These are phyloP conservation scores for Metschnikowia amazonensis DNA, from an alignment of 805 yeast species.

Conservation along the genomic window DNA sequence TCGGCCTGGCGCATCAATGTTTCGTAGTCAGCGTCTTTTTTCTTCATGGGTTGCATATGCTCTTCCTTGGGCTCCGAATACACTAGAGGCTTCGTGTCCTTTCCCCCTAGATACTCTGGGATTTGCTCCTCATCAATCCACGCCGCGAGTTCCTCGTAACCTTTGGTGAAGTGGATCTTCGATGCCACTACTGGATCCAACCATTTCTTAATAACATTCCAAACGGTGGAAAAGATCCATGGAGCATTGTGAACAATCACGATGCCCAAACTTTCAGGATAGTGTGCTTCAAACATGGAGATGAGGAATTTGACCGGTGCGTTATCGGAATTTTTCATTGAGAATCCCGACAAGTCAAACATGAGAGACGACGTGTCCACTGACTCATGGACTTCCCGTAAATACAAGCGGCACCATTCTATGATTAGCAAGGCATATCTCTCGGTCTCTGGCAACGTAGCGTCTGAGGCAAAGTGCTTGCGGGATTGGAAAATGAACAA, in stretches of 20 bases:
- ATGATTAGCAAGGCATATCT: slow-evolving; percentile 70
- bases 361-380: slow-evolving; percentile 77
- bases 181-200: slow-evolving; percentile 94
- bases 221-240: slow-evolving; percentile 91
- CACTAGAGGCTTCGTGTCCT: slow-evolving; percentile 51
- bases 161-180: slow-evolving; percentile 80
- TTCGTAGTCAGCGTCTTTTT: slow-evolving; percentile 40
- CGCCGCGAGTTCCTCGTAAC: slow-evolving; percentile 59
- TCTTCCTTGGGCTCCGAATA: slow-evolving; percentile 62
- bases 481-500: slow-evolving; percentile 77
- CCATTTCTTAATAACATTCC: slow-evolving; percentile 93
- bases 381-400: slow-evolving; percentile 56
- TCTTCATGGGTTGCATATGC: slow-evolving; percentile 33
- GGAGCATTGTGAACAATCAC: slow-evolving; percentile 91
- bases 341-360: slow-evolving; percentile 83
- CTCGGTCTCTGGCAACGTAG: slow-evolving; percentile 66
- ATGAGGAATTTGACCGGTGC: slow-evolving; percentile 86
- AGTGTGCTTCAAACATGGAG: slow-evolving; percentile 89
- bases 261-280: slow-evolving; percentile 88
- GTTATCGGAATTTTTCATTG: slow-evolving; percentile 91
- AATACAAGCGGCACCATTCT: slow-evolving; percentile 58
- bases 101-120: slow-evolving; percentile 75
- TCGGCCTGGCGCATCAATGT: slow-evolving; percentile 50
- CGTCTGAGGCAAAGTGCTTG: slow-evolving; percentile 51
- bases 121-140: slow-evolving; percentile 57